Evolutionary conservation across 495 filamentous ascomycete genomes (phyloP), one percentile per base, ranked within the genome.

Genomic region (Venustampulla echinocandica): DNA sequence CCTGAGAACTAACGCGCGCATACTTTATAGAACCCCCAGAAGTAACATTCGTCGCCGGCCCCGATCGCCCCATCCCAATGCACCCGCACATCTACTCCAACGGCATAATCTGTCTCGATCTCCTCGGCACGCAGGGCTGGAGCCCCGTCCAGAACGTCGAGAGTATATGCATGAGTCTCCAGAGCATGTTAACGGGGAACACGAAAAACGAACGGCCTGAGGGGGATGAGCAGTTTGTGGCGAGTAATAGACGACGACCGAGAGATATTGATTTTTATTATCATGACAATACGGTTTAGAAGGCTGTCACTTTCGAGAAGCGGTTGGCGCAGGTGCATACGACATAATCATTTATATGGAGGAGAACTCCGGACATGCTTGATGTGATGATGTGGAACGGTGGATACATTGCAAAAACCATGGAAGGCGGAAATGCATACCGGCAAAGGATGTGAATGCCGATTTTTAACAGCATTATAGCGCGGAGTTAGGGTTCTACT

Each of bases 1-100:
- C 19, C 23, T 34, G 18, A n/a, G n/a, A n/a, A n/a, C n/a, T n/a
- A n/a, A n/a, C 35, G 15, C 38, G 19, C 17, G 13, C 37, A 25
- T 37, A 42, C 35, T 17, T 25, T 41, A 1, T 25, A 88, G 86
- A 96, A 71, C 83, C 90, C 3, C 92, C 92, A 11, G 92, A 97
- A 70, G 90, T 95, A 38, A 83, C 82, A 46, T 98, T 98, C 61
- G 74, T 87, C 38, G 68, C 77, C 53, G 62, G 76, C 44, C 59
- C 77, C 30, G 65, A 77, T 30, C 80, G 82, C 37, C 75, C 83
- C 4, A 92, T 98, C 53, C 92, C 92, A 0, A 92, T 95, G 58
- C 92, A 98, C 55, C 92, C 92, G 1, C 92, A 98, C 68, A 85
- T 98, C 61, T 98, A 98, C 66, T 90, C 84, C 51, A 98, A 98